Conservation (phyloP, 1,139 yeast species). For the Geotrichum citri-aurantii region DNA sequence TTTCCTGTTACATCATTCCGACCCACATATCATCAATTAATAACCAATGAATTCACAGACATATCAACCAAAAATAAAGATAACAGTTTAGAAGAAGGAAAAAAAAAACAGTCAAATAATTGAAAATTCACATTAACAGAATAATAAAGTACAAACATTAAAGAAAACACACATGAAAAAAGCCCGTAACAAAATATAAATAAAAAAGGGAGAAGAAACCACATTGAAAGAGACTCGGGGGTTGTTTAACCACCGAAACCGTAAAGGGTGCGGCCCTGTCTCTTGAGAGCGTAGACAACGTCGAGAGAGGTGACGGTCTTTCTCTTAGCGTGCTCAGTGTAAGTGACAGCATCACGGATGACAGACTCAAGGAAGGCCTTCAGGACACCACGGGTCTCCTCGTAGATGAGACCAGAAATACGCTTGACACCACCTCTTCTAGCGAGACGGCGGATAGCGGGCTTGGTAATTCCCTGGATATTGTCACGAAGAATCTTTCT, state of each 20-base stretch:
- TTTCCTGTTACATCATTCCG: background rate
- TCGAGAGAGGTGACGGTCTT: constrained; percentile 98
- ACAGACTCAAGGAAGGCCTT: constrained; percentile 95
- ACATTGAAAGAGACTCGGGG: background rate
- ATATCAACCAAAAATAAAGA: no score
- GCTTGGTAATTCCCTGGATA: constrained; percentile 99
- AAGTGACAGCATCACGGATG: constrained; percentile 97
- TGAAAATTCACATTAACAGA: background rate
- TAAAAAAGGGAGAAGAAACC: background rate
- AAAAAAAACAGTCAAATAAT: background rate
- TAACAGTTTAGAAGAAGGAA: no score
- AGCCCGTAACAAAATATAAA: background rate
- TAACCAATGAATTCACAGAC: background rate
- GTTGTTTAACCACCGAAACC: constrained; percentile 94
- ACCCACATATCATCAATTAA: background rate
- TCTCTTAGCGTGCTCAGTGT: constrained; percentile 99
- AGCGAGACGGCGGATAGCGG: constrained; percentile 99
- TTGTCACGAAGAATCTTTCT: constrained; percentile 98
- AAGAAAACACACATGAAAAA: background rate
- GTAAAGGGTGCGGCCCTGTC: constrained; percentile 99
- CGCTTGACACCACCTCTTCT: constrained; percentile 99
- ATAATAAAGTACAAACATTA: background rate
- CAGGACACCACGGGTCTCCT: constrained; percentile 96
- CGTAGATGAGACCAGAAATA: constrained; percentile 97
- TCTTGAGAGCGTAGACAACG: constrained; percentile 98